Evolutionary conservation across 768 basidiomycete genomes (phyloP), one percentile per base, ranked within the genome.

Genomic region (Boletus insuetus): DNA sequence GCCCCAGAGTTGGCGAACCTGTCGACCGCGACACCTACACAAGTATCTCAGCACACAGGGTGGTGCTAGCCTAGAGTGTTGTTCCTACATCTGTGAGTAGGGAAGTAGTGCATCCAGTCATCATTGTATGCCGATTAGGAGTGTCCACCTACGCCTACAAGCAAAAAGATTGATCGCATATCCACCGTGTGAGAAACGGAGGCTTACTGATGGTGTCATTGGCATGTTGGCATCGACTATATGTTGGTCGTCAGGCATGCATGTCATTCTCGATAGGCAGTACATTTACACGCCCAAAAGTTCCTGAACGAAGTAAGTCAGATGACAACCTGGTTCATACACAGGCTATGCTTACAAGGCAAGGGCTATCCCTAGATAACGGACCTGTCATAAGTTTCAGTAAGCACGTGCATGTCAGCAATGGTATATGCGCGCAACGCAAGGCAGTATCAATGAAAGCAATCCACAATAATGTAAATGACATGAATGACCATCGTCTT

Each of bases 151-250:
- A 64, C 62, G 20, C 7, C 62, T 63, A 10, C 24, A 42, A 37
- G n/a, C 1, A 41, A 7, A 2, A 40, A 31, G 4, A 34, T 44
- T 12, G 17, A 39, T 29, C 4, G 2, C 19, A 41, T 9, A 20
- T 37, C 13, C 13, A 43, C 9, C 14, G 3, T 6, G 26, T 40
- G 22, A 42, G 26, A 16, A 10, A 20, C 39, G 39, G 45, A 17
- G 11, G 47, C 59, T 52, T 51, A 56, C 59, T 32, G 50, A 39
- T 26, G 59, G 60, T 32, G 57, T n/a, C 53, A 65, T 59, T 4
- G 42, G 19, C n/a, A 65, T 48, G 38, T 54, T 58, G 32, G 63
- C 58, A n/a, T 56, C 65, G 31, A 61, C 63, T 64, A 31, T 19
- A 26, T 7, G 11, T 16, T 14, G 4, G 24, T 14, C 24, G 34